Conservation (phyloP, 192 early-diverging fungal genomes). For the Funneliformis mosseae region DNA sequence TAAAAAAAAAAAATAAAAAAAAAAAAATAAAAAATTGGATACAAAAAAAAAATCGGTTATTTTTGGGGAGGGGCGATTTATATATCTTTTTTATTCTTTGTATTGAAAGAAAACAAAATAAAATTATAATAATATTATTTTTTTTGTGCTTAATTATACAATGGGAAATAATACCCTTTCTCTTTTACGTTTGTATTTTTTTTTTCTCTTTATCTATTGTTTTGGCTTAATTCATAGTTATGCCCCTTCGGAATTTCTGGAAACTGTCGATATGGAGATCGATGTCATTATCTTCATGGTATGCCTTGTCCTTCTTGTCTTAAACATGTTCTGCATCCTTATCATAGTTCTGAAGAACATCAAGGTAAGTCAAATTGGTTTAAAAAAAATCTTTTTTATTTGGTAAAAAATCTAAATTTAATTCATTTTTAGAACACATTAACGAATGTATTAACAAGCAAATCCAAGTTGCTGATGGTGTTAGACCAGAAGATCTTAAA, state of each 20-base stretch:
- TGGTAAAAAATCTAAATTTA: not conserved
- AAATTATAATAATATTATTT: not conserved
- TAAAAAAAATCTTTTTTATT: not conserved
- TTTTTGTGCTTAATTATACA: not conserved
- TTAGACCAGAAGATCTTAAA: conserved; percentile 28
- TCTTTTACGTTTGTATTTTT: conserved; percentile 20
- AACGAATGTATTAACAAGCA: conserved; percentile 25
- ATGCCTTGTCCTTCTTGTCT: conserved; percentile 32
- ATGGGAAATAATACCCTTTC: conserved; percentile 18
- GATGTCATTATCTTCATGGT: conserved; percentile 35
- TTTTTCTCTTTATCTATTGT: not conserved
- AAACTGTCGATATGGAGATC: conserved; percentile 32
- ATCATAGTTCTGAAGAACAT: conserved; percentile 29
- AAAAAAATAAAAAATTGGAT: conserved; percentile 17
- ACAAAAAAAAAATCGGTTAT: conserved; percentile 28
- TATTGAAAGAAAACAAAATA: conserved; percentile 14
- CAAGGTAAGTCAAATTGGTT: conserved; percentile 28
- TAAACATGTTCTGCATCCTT: conserved; percentile 37
- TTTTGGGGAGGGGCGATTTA: conserved; percentile 2
- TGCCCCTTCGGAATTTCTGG: conserved; percentile 34
- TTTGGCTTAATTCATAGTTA: conserved; percentile 26
- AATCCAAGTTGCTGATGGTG: conserved; percentile 15
- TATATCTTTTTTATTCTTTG: conserved; percentile 13
- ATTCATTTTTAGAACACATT: conserved; percentile 15
- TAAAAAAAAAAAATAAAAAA: no score